Percentiles rank a stretch among this genome's conserved stretches.
Evolutionary conservation across 1,139 yeast species (phyloP).

Genomic region (Nematodospora anomalae): DNA sequence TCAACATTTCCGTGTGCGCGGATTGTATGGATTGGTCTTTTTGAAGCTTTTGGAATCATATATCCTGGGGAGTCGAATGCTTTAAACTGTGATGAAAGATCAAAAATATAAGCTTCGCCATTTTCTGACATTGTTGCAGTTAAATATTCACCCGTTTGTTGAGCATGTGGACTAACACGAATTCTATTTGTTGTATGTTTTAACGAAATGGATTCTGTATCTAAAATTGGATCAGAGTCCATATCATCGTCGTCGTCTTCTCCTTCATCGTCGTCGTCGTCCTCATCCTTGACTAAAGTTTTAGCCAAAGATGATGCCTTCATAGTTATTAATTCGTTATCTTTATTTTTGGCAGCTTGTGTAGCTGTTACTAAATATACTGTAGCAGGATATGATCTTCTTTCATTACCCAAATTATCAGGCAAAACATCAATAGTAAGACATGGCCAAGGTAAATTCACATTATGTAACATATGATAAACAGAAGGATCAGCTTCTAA

Average conservation of each 20-base stretch:
- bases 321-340: conserved; percentile 83
- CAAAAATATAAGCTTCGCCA: conserved; percentile 87
- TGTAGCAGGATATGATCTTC: conserved; percentile 88
- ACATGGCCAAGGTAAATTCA: conserved; percentile 97
- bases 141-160: conserved; percentile 74
- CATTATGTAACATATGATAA: conserved; percentile 93
- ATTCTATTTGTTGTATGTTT: conserved; percentile 87
- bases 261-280: conserved; percentile 63
- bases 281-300: conserved; percentile 80
- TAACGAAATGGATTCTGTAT: conserved; percentile 74
- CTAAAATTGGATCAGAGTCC: conserved; percentile 80
- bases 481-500: conserved; percentile 96
- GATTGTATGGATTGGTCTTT: conserved; percentile 83
- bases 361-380: conserved; percentile 88
- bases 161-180: conserved; percentile 79
- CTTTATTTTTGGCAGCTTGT: conserved; percentile 84
- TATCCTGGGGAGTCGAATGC: conserved; percentile 90
- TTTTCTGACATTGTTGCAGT: conserved; percentile 88
- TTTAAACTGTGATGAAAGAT: conserved; percentile 69
- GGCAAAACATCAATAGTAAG: conserved; percentile 86
- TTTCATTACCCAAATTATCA: conserved; percentile 81
- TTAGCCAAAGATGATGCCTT: conserved; percentile 80
- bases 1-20: conserved; percentile 91
- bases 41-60: conserved; percentile 71
- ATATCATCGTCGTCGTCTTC: conserved; percentile 71